A percentile compares a stretch with the other conserved stretches of the same genome.
Evolutionary conservation across 441 rosid genomes (phyloP).

Genomic region (Adansonia grandidieri): DNA sequence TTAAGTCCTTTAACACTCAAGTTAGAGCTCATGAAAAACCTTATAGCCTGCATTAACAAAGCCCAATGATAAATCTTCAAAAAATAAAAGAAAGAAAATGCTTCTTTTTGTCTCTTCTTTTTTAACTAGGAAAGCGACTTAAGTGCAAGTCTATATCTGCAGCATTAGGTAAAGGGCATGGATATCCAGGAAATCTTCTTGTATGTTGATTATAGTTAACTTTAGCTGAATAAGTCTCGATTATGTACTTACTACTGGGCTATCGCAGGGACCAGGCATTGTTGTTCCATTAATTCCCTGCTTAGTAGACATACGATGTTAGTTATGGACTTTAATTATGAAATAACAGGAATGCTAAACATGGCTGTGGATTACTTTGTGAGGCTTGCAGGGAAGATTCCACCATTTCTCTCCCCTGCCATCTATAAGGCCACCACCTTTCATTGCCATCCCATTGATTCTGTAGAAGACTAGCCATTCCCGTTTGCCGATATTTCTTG

Average conservation of each 20-base stretch:
- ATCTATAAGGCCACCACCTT: conserved; percentile 43
- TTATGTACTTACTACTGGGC: conserved; percentile 58
- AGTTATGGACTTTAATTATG: neutral
- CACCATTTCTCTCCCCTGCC: conserved; percentile 52
- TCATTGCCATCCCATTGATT: conserved; percentile 41
- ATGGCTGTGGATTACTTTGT: conserved; percentile 29
- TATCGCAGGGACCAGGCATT: conserved; percentile 53
- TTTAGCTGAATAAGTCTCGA: neutral
- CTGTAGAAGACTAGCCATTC: conserved; percentile 43
- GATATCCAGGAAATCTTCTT: neutral
- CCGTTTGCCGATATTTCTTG: conserved; percentile 34
- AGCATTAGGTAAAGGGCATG: neutral
- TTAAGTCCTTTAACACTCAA: conserved; percentile 59
- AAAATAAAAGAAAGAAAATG: too few relatives aligned
- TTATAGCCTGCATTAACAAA: conserved; percentile 53
- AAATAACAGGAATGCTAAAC: neutral
- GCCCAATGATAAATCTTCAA: neutral
- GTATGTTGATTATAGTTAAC: neutral
- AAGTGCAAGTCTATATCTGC: neutral
- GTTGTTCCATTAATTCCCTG: conserved; percentile 49
- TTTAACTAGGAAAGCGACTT: neutral
- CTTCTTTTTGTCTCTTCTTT: neutral
- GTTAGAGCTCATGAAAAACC: conserved; percentile 73
- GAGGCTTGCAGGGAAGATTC: conserved; percentile 49
- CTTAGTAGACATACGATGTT: neutral